phyloP scores from a whole-genome alignment of 208 protist species.

The Trypanosoma boissoni region DNA sequence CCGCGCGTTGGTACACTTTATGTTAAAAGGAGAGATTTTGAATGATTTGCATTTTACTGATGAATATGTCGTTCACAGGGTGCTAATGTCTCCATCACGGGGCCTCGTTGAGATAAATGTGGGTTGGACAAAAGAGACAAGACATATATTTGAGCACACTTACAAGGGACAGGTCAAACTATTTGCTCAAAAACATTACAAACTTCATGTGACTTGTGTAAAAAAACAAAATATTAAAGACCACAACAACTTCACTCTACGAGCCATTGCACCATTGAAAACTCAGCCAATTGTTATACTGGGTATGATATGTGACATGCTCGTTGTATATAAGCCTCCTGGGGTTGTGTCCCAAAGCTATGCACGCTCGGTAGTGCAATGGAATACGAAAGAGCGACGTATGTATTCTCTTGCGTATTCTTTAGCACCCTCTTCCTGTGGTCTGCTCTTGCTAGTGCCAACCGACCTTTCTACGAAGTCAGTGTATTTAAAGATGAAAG shows the following conservation, averaged over 20 bases:
- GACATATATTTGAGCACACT: neutral
- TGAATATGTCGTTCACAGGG: constrained; percentile 23
- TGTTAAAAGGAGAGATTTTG: constrained; percentile 8
- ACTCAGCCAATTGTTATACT: constrained; percentile 14
- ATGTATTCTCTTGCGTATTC: constrained; percentile 28
- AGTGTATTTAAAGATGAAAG: constrained; percentile 30
- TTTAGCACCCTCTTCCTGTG: constrained; percentile 24
- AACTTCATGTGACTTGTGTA: constrained; percentile 24
- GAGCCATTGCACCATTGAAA: constrained; percentile 11
- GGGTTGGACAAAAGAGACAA: constrained; percentile 1
- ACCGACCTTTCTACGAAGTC: constrained; percentile 23
- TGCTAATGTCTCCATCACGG: constrained; percentile 25
- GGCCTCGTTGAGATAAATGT: constrained; percentile 2
- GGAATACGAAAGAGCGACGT: neutral
- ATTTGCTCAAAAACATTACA: constrained; percentile 23
- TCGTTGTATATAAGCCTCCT: constrained; percentile 33
- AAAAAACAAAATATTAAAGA: neutral
- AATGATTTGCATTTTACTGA: constrained; percentile 9
- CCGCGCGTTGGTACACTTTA: constrained; percentile 18
- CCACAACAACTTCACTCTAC: constrained; percentile 19
- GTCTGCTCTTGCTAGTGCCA: constrained; percentile 21
- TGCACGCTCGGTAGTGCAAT: constrained; percentile 21
- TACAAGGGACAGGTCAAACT: constrained; percentile 5
- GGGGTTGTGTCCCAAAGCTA: constrained; percentile 22
- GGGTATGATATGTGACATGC: constrained; percentile 1